Evolutionary conservation across 1,284 basidiomycete genomes (phyloP).

Genomic region (Apiotrichum sp.): DNA sequence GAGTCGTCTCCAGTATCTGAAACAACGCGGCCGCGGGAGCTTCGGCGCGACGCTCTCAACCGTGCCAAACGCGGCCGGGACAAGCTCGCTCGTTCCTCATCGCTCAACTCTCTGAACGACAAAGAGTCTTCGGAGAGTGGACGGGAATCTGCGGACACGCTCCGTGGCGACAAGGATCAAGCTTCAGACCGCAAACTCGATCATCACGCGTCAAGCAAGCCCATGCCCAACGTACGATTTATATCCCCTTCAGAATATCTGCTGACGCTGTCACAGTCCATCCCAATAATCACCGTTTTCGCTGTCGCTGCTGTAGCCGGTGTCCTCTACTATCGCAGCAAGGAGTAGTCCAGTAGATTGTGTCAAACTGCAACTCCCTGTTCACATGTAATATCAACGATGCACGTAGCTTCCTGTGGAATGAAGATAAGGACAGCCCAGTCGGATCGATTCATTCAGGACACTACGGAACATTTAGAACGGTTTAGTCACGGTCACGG

Average conservation of each 20-base stretch:
- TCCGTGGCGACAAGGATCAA: constrained; percentile 25
- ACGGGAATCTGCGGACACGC: constrained; percentile 36
- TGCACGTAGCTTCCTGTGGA: neutral
- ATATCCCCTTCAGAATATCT: too few relatives aligned
- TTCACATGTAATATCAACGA: neutral
- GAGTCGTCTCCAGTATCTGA: neutral
- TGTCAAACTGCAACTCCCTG: too few relatives aligned
- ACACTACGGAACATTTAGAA: too few relatives aligned
- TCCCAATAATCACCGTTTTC: constrained; percentile 34
- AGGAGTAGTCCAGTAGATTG: constrained; percentile 10
- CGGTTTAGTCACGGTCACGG: constrained; percentile 9
- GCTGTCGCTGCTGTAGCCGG: constrained; percentile 38
- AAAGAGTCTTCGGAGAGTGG: constrained; percentile 35
- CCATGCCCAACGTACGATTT: constrained; percentile 1
- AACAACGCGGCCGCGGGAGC: constrained; percentile 3
- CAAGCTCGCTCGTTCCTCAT: neutral
- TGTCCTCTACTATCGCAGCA: constrained; percentile 33
- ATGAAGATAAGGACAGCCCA: too few relatives aligned
- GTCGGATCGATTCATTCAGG: too few relatives aligned
- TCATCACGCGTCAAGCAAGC: neutral
- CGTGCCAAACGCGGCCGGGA: constrained; percentile 6
- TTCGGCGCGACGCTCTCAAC: constrained; percentile 7
- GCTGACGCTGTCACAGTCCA: constrained; percentile 9
- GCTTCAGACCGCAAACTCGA: constrained; percentile 9
- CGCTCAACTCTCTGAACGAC: constrained; percentile 4